A percentile compares a stretch with the other conserved stretches of the same genome.
phyloP scores from a whole-genome alignment of 208 protist genomes.

The Naegleria fowleri region DNA sequence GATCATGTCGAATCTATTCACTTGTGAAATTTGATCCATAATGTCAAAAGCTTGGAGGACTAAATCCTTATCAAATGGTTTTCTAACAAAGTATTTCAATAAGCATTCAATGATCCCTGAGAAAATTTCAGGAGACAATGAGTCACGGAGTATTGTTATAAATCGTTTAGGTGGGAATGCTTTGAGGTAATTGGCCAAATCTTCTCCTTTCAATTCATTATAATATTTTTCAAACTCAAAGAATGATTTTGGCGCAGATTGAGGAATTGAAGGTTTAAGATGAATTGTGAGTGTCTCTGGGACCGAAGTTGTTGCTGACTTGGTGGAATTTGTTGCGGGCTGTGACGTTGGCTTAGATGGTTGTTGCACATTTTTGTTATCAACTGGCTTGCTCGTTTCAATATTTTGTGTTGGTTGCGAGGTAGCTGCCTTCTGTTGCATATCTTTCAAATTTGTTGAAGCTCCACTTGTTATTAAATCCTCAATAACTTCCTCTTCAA shows the following conservation, averaged over 20 bases:
- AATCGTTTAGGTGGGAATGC: not conserved
- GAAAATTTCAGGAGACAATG: not conserved
- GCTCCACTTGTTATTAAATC: not conserved
- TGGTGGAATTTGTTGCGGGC: not conserved
- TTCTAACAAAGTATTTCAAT: not conserved
- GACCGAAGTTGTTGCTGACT: not conserved
- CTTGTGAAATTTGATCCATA: not conserved
- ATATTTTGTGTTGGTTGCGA: not conserved
- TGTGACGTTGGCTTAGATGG: not conserved
- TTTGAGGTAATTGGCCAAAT: not conserved
- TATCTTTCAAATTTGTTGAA: not conserved
- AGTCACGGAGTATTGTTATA: not conserved
- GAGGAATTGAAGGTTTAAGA: not conserved
- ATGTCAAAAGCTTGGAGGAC: not conserved
- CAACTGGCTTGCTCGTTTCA: not conserved
- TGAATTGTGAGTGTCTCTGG: not conserved
- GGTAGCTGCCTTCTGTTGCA: not conserved
- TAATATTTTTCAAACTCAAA: slow-evolving; percentile 12
- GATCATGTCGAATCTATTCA: not conserved
- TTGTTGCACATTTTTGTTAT: not conserved
- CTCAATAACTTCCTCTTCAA: not conserved
- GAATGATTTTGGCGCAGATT: not conserved
- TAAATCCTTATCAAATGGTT: not conserved
- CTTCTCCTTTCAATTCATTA: not conserved
- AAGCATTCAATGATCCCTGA: not conserved